Base-by-base conservation (phyloP, 2,329 filamentous ascomycete species). In the Alternaria panax region DNA sequence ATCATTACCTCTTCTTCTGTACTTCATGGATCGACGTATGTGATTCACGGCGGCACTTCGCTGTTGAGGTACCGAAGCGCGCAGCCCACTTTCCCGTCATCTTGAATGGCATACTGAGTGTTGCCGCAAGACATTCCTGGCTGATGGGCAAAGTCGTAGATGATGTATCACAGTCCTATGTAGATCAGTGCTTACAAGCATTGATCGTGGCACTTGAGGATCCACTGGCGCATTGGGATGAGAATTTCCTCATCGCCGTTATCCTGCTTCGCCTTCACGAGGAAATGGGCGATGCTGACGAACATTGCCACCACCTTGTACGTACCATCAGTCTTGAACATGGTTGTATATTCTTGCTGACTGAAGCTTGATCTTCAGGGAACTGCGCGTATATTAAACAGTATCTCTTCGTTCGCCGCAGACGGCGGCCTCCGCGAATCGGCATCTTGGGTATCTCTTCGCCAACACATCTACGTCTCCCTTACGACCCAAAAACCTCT, bases 231-330 rank as follows among this genome's bases (percentile, higher is more conserved):
- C 77, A 78, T 1, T 82, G 80, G 65, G 80, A 82, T 47, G 82
- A 82, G 30, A 81, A 80, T 16, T 77, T 84, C 2, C 70, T 85
- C 0, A 78, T 82, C 1, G 81, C 82, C 0, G 82, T 85, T 0
- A 83, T 84, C 8, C 78, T 84, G 6, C 68, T 84, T 20, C 78
- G 83, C 0, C 74, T 84, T 5, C 83, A 84, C 53, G 83, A 84
- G 65, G 83, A 84, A 55, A 78, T 78, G 74, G 75, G 75, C 24
- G 74, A 78, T 32, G 66, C 71, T 4, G 79, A 81, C 54, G 71
- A 78, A 18, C 72, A 75, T 16, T 78, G 74, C 41, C 77, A 81
- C 51, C 76, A 80, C 14, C 72, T 77, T 28, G 79, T 47, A 47
- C 24, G 41, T 18, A 14, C 2, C 30, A 3, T 32, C 7, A 20